Evolutionary conservation across 2,329 filamentous ascomycete species (phyloP), one percentile per base, ranked within the genome.

Genomic region (Penicillium sp.): DNA sequence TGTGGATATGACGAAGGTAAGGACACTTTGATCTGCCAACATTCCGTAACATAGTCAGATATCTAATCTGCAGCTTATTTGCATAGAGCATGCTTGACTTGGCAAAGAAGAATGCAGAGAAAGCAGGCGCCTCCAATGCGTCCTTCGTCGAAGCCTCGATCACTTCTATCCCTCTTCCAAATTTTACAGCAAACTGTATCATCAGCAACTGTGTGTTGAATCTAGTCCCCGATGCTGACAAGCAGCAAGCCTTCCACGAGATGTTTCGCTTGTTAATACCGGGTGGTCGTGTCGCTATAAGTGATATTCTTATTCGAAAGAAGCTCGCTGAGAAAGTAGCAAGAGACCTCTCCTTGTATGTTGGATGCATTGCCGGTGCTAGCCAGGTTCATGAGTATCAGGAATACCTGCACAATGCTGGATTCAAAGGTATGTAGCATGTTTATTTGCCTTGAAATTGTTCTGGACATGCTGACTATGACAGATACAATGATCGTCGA

Each of bases 181-280:
- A 73, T 12, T 68, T 62, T 8, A 81, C 70, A 19, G 83, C 80
- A n/a, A 80, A 88, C 72, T 84, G 83, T 66, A 82, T 89, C 59
- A 87, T 89, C 64, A 85, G 82, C 64, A 90, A 89, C 74, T 89
- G 87, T 61, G 86, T 87, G 26, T 76, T 88, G 62, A 88, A 88
- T 65, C 82, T 88, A 0, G 83, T 88, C 1, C 85, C 85, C 0
- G 70, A 75, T 9, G 60, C 63, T 0, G 84, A 88, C 10, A 88
- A 88, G 69, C 79, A 76, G 5, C 62, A 76, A 0, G 85, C 82
- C 0, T 89, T 89, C 64, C 67, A n/a, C n/a, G n/a, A n/a, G n/a
- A n/a, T n/a, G n/a, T n/a, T n/a, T n/a, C n/a, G n/a, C n/a, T n/a
- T n/a, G 0, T 77, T 89, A 1, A 86, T 84, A 65, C 80, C 83